A percentile compares a stretch with the other conserved stretches of the same genome.
Conservation (phyloP, 768 basidiomycete genomes). For the Xerocomellus chrysenteron region DNA sequence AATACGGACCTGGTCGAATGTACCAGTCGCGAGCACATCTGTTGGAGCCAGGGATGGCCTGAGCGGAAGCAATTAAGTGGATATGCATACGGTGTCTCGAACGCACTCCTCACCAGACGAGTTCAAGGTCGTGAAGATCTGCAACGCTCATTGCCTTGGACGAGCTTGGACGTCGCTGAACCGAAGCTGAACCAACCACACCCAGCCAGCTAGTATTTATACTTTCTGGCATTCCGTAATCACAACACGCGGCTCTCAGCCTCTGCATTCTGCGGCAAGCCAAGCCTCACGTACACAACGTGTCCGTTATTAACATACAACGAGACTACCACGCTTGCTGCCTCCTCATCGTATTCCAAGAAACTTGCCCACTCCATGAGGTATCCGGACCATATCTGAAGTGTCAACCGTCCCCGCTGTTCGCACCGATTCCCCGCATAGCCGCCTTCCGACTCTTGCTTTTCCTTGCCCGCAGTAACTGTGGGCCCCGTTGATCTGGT, state of each 20-base stretch:
- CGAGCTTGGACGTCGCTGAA: constrained; percentile 6
- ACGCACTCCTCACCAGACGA: constrained; percentile 47
- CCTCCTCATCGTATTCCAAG: neutral
- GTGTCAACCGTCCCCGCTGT: constrained; percentile 7
- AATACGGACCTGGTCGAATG: constrained; percentile 69
- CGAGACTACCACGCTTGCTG: neutral
- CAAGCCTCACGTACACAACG: constrained; percentile 14
- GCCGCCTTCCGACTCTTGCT: constrained; percentile 36
- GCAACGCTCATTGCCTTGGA: constrained; percentile 29
- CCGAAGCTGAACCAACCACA: constrained; percentile 15
- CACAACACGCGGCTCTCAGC: constrained; percentile 8
- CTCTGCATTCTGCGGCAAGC: neutral
- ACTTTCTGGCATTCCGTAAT: constrained; percentile 23
- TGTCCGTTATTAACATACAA: constrained; percentile 5
- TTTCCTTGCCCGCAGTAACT: constrained; percentile 28
- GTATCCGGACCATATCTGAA: neutral
- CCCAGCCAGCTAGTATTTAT: constrained; percentile 21
- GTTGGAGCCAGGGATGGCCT: constrained; percentile 61
- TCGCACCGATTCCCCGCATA: constrained; percentile 31
- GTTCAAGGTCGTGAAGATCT: constrained; percentile 51
- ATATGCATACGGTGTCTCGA: constrained; percentile 6
- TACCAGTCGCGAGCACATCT: constrained; percentile 69
- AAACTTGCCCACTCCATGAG: constrained; percentile 14
- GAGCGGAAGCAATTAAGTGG: constrained; percentile 9
- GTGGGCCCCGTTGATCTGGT: constrained; percentile 17